These are phyloP conservation scores for Mortierella sp. DNA, from an alignment of 371 early-diverging fungal species.

Conservation along the genomic window DNA sequence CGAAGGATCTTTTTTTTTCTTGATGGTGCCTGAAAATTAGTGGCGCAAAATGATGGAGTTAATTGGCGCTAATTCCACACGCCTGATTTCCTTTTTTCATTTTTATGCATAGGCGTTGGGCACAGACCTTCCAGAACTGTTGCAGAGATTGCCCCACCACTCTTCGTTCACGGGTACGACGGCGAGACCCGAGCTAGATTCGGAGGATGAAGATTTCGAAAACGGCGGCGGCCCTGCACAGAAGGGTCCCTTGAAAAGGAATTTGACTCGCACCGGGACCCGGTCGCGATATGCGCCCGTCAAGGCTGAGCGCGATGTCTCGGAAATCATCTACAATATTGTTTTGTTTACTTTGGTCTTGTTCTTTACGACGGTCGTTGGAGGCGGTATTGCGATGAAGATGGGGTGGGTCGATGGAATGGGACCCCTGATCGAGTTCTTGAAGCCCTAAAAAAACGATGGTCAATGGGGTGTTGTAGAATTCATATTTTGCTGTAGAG, in stretches of 20 bases:
- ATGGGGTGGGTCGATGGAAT: conserved; percentile 48
- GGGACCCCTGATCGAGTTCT: conserved; percentile 40
- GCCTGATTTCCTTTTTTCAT: not conserved
- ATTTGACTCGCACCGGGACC: conserved; percentile 24
- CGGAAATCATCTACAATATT: conserved; percentile 40
- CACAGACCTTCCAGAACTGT: conserved; percentile 53
- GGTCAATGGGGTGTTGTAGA: no score
- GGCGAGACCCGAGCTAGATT: conserved; percentile 36
- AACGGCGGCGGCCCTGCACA: not conserved
- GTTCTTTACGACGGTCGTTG: conserved; percentile 49
- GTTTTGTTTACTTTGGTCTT: conserved; percentile 37
- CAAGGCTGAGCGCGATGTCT: conserved; percentile 39
- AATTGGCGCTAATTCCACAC: not conserved
- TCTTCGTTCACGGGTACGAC: conserved; percentile 48
- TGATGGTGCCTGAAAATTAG: not conserved
- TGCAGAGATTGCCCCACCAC: conserved; percentile 51
- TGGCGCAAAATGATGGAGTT: not conserved
- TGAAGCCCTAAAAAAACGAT: conserved; percentile 38
- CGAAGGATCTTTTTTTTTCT: not conserved
- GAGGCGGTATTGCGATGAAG: conserved; percentile 37
- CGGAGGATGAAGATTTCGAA: conserved; percentile 30
- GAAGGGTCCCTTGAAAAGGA: conserved; percentile 12
- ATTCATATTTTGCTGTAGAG: not conserved
- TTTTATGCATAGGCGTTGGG: conserved; percentile 38
- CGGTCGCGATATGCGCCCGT: conserved; percentile 51